These are phyloP conservation scores for Teratosphaeria pseudoeucalypti DNA, from an alignment of 2,329 filamentous ascomycete species.

Conservation along the genomic window DNA sequence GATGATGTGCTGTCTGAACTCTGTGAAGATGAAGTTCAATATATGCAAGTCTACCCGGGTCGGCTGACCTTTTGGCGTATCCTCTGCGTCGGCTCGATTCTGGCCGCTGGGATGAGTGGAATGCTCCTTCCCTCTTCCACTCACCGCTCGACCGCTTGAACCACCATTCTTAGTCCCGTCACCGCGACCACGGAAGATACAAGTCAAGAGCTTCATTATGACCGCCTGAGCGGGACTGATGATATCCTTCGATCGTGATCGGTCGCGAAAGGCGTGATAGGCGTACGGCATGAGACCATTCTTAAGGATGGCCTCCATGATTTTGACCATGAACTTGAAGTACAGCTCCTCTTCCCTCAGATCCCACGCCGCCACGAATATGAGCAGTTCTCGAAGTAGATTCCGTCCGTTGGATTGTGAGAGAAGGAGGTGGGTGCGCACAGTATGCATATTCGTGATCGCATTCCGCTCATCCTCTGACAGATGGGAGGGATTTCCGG, in stretches of 20 bases:
- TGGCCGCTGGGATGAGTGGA: neutral
- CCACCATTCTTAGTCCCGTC: constrained; percentile 11
- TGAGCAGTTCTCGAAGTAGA: constrained; percentile 76
- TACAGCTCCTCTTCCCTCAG: constrained; percentile 87
- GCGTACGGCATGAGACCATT: constrained; percentile 84
- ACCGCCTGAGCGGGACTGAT: constrained; percentile 92
- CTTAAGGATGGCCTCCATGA: constrained; percentile 84
- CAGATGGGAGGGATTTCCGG: constrained; percentile 32
- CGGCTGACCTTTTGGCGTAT: neutral
- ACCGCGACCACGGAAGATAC: constrained; percentile 63
- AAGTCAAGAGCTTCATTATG: constrained; percentile 78
- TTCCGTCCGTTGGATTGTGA: constrained; percentile 86
- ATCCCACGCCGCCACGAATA: constrained; percentile 96
- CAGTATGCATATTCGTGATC: constrained; percentile 72
- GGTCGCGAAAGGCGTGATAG: constrained; percentile 78
- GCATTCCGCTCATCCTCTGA: constrained; percentile 44
- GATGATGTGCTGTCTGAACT: constrained; percentile 84
- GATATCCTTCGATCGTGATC: constrained; percentile 68
- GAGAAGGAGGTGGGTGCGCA: constrained; percentile 78
- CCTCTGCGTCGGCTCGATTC: neutral
- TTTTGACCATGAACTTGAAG: constrained; percentile 93
- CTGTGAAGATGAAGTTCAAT: constrained; percentile 83
- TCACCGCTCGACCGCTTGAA: neutral
- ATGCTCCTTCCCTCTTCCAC: neutral
- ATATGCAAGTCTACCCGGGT: constrained; percentile 50